A percentile compares a stretch with the other conserved stretches of the same genome.
Conservation (phyloP, 2,329 filamentous ascomycete genomes). For the Cordyceps cicadae region DNA sequence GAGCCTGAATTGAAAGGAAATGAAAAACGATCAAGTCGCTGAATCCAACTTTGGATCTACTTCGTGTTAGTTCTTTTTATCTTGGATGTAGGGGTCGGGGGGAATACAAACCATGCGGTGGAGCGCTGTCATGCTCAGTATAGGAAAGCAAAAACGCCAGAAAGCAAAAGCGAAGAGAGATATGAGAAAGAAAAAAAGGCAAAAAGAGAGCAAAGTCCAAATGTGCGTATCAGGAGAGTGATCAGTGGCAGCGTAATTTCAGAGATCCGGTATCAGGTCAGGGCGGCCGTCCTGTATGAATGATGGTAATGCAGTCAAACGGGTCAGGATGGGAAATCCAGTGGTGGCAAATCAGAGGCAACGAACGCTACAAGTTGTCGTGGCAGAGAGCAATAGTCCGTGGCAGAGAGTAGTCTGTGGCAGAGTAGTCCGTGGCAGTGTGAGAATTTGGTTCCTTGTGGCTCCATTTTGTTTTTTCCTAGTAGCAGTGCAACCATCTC, state of each 20-base stretch:
- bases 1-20: conserved; percentile 26
- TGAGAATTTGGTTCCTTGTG: not conserved
- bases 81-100: conserved; percentile 12
- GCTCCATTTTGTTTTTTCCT: not conserved
- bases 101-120: conserved; percentile 19
- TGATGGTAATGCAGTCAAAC: not conserved
- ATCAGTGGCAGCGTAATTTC: not conserved
- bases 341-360: not conserved
- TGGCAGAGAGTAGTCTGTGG: not conserved
- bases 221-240: not conserved
- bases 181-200: not conserved
- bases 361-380: not conserved
- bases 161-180: not conserved
- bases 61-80: not conserved
- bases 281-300: not conserved
- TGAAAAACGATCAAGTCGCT: conserved; percentile 24
- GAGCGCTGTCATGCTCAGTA: not conserved
- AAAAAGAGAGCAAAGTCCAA: not conserved
- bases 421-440: not conserved
- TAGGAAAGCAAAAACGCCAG: not conserved
- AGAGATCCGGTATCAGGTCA: not conserved
- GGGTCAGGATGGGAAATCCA: not conserved
- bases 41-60: conserved; percentile 52
- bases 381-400: not conserved
- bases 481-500: not conserved